phyloP scores from a whole-genome alignment of 192 early-diverging fungal species.

The Podochytrium sp. region DNA sequence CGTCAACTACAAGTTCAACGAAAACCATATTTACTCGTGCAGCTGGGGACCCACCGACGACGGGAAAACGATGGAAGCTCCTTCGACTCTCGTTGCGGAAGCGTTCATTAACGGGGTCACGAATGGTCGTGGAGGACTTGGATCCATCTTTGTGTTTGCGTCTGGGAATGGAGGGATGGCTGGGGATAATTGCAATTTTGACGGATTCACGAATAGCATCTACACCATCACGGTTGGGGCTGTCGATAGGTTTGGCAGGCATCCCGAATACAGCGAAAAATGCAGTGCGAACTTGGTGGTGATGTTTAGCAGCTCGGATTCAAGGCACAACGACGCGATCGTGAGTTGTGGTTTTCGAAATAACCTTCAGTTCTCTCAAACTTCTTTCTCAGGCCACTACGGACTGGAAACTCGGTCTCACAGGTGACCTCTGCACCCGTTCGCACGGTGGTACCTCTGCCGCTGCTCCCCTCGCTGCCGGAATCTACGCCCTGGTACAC shows the following conservation, averaged over 20 bases:
- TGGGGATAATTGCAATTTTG: constrained; percentile 88
- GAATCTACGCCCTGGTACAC: constrained; percentile 84
- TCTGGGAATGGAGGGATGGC: constrained; percentile 83
- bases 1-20: constrained; percentile 84
- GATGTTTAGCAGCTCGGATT: constrained; percentile 75
- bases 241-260: constrained; percentile 71
- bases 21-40: constrained; percentile 95
- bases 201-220: constrained; percentile 94
- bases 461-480: constrained; percentile 90
- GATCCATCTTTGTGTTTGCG: constrained; percentile 92
- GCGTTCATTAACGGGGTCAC: constrained; percentile 86
- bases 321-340: not conserved
- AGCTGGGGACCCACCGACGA: constrained; percentile 94
- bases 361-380: not conserved
- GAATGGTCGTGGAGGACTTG: constrained; percentile 77
- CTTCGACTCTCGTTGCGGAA: constrained; percentile 73
- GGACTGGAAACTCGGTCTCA: constrained; percentile 64
- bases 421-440: constrained; percentile 61
- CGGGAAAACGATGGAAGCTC: constrained; percentile 82
- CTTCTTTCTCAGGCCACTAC: constrained; percentile 73
- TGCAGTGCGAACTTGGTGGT: constrained; percentile 88
- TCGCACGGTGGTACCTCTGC: constrained; percentile 92
- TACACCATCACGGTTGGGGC: constrained; percentile 93
- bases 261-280: constrained; percentile 84
- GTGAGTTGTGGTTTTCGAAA: constrained; percentile 2